Evolutionary conservation across 768 basidiomycete genomes (phyloP).

Genomic region (Kondoa malvinella): DNA sequence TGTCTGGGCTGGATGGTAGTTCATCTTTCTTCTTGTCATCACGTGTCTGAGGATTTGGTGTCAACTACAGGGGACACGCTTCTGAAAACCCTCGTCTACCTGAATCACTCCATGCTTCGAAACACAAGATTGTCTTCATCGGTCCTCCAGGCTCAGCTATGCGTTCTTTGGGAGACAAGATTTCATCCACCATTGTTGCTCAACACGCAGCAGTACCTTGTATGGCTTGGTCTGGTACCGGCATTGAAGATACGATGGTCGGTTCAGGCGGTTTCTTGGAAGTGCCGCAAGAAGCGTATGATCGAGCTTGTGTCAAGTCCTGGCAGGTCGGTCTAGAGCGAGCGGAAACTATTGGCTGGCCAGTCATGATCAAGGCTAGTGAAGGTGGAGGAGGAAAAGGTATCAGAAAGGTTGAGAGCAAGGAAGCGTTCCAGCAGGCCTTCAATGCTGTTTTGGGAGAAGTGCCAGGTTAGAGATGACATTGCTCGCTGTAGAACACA

Average conservation of each 20-base stretch:
- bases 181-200: conserved; percentile 97
- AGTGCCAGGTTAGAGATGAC: conserved; percentile 89
- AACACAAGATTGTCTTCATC: conserved; percentile 95
- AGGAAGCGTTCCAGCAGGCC: conserved; percentile 80
- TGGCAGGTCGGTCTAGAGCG: conserved; percentile 71
- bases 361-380: conserved; percentile 98
- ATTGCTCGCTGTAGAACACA: conserved; percentile 15
- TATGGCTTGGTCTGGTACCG: conserved; percentile 97
- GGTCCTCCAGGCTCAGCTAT: conserved; percentile 97
- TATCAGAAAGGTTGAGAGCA: conserved; percentile 77
- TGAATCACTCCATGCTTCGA: conserved; percentile 75
- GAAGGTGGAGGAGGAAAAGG: conserved; percentile 99
- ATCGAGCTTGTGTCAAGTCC: conserved; percentile 64
- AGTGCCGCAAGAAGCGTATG: conserved; percentile 80
- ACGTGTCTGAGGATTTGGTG: not conserved
- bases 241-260: conserved; percentile 68
- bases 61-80: conserved; percentile 56
- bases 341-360: conserved; percentile 81
- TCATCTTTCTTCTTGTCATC: not conserved
- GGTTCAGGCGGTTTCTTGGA: conserved; percentile 78
- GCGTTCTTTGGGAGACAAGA: conserved; percentile 98
- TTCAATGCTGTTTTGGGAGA: conserved; percentile 87
- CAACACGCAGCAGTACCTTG: conserved; percentile 91
- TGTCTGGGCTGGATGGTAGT: conserved; percentile 93
- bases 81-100: conserved; percentile 96